Base-by-base conservation (phyloP, 2,329 filamentous ascomycete genomes). In the Ophiostoma tasmaniense region DNA sequence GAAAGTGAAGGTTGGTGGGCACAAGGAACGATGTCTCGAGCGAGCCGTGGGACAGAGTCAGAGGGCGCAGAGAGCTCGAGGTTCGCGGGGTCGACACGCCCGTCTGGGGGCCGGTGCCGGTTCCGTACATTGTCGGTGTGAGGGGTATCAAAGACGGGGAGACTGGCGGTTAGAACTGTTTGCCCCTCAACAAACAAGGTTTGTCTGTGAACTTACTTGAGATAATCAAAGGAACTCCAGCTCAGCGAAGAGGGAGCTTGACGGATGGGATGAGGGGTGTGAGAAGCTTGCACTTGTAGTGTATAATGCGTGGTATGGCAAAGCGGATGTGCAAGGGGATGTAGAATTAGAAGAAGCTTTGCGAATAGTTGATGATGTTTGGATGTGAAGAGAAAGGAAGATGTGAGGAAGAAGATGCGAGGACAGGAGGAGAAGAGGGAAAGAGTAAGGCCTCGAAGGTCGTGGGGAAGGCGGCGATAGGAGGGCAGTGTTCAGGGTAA, bases 11-110 rank as follows among this genome's bases (percentile, higher is more conserved):
- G 76, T 89, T 91, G 74, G 95, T 98, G 70, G 95, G 94, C 77
- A 99, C 91, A 76, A 97, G 89, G 79, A 99, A 95, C 68, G 92
- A 94, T 76, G 96, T 92, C 80, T 99, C 95, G 81, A 99, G 93
- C 68, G 92, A 92, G 79, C 96, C 95, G 81, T 99, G 95, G 73
- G 89, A 86, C 77, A 99, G 86, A 76, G 91, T 92, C 77, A 99
- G 88, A 72, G 95, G 94, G 74, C 95, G 91, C 74, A 97, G 88
- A 73, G 94, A 97, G 74, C 93, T 89, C 75, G 91, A 95, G 69
- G 94, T 97, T 81, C 95, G 90, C 75, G 95, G 95, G 75, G 95
- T 99, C 74, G 93, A 96, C 78, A 97, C 93, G 81, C 95, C 95
- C 83, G 95, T 99, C 81, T 97, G 93, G 72, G 91, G 89, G 81